Evolutionary conservation across 2,329 filamentous ascomycete genomes (phyloP), one percentile per base, ranked within the genome.

Genomic region (Calonectria multiphialidica): DNA sequence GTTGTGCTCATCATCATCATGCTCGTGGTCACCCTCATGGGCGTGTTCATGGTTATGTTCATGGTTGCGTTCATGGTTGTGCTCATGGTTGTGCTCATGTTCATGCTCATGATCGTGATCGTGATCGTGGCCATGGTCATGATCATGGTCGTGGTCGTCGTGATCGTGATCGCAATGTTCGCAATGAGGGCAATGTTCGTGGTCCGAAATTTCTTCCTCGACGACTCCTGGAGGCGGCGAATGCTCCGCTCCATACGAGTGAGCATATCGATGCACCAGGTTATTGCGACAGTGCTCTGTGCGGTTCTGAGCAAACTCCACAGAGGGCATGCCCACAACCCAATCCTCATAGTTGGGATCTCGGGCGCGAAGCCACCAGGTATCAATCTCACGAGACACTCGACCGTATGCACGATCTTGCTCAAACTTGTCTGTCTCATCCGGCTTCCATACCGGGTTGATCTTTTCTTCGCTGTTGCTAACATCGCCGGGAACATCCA

Each of bases 321-420:
- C 88, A 2, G 89, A 88, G 3, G 90, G 90, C 89, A 92, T 92
- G 1, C 85, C 85, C 0, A 90, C 86, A 35, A 88, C 86, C 88
- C 89, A 91, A 25, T 88, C 87, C 47, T 90, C 89, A 71, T 89
- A 89, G 76, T 92, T 92, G 2, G 88, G 88, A 72, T 92, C 89
- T 47, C 90, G 87, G 49, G 89, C 89, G 59, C 86, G 87, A 53
- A 90, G 85, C 90, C 91, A 93, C 91, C 91, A 93, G 2, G 86
- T 87, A 78, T 93, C 91, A 63, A 93, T 88, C 80, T 93, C 91
- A 73, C 90, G 86, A 1, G 91, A 93, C 0, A 93, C 90, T 44
- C 89, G 87, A 1, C 90, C 90, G 74, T 92, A 92, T 12, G 84
- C 83, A 35, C 85, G 85, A 78, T 93, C 90, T 77, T 91, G 89